These are phyloP conservation scores for Kluyveromyces marxianus DNA, from an alignment of 1,139 yeast genomes.

Conservation along the genomic window DNA sequence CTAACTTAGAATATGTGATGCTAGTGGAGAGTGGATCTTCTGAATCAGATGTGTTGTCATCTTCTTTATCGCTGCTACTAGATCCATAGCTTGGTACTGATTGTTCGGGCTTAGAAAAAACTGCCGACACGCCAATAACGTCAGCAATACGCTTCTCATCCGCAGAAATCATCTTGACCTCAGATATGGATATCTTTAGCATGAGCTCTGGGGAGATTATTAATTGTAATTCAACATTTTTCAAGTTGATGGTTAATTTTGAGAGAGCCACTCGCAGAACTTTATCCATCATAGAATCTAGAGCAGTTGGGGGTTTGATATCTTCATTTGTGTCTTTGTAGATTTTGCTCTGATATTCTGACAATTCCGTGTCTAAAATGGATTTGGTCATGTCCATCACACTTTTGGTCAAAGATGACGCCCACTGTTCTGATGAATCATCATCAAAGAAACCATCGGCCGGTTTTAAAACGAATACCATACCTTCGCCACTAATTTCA, in stretches of 20 bases:
- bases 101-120: neutral
- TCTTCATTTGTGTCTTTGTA: slow-evolving; percentile 2
- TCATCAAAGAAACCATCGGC: slow-evolving; percentile 10
- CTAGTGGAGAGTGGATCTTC: slow-evolving; percentile 41
- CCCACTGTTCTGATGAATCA: slow-evolving; percentile 26
- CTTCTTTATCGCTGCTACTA: neutral
- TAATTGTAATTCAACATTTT: slow-evolving; percentile 18
- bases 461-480: slow-evolving; percentile 47
- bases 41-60: neutral
- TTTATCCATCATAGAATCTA: slow-evolving; percentile 27
- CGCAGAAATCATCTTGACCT: slow-evolving; percentile 13
- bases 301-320: slow-evolving; percentile 6
- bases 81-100: neutral
- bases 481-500: slow-evolving; percentile 48
- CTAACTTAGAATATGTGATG: slow-evolving; percentile 59
- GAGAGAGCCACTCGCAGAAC: slow-evolving; percentile 28
- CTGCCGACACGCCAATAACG: neutral
- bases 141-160: slow-evolving; percentile 8
- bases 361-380: slow-evolving; percentile 36
- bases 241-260: slow-evolving; percentile 22
- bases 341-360: slow-evolving; percentile 13
- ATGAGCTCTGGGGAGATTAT: slow-evolving; percentile 13
- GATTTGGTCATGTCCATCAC: slow-evolving; percentile 59
- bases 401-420: slow-evolving; percentile 51
- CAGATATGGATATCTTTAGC: slow-evolving; percentile 12